phyloP scores from a whole-genome alignment of 768 basidiomycete genomes.

The Calocybe cyanea region DNA sequence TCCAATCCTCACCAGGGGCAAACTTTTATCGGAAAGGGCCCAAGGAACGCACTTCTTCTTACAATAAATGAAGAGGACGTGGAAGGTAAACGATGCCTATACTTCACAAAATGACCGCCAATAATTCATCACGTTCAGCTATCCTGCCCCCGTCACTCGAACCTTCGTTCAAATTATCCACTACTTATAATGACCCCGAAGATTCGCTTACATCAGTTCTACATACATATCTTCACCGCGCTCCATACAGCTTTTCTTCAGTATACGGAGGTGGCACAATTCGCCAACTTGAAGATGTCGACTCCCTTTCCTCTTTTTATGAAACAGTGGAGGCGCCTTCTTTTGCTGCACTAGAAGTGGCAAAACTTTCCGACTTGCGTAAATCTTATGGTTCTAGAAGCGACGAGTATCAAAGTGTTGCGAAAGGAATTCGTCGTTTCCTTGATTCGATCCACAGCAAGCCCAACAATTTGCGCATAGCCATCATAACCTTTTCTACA shows the following conservation, averaged over 20 bases:
- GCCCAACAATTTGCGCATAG: conserved; percentile 38
- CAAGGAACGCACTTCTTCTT: conserved; percentile 47
- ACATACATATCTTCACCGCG: conserved; percentile 55
- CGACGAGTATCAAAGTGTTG: conserved; percentile 49
- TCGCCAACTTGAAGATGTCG: conserved; percentile 24
- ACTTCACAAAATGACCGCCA: neutral
- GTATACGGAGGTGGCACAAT: conserved; percentile 43
- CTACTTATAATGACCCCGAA: conserved; percentile 25
- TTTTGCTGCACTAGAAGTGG: conserved; percentile 65
- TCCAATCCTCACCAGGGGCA: conserved; percentile 31
- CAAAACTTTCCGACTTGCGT: conserved; percentile 46
- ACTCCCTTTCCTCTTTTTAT: conserved; percentile 49
- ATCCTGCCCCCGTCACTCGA: conserved; percentile 50
- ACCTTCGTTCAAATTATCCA: conserved; percentile 42
- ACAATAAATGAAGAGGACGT: conserved; percentile 54
- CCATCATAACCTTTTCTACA: conserved; percentile 48
- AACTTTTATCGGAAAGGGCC: conserved; percentile 55
- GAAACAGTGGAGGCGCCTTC: conserved; percentile 42
- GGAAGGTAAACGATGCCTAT: conserved; percentile 48
- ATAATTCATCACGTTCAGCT: conserved; percentile 32
- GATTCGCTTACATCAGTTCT: conserved; percentile 50
- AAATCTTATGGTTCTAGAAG: conserved; percentile 44
- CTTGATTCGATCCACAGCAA: conserved; percentile 41
- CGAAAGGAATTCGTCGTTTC: conserved; percentile 41
- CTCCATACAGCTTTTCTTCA: conserved; percentile 52